Evolutionary conservation across 225 moss, liverwort and hornwort species (phyloP).

Genomic region (Bryum argenteum): DNA sequence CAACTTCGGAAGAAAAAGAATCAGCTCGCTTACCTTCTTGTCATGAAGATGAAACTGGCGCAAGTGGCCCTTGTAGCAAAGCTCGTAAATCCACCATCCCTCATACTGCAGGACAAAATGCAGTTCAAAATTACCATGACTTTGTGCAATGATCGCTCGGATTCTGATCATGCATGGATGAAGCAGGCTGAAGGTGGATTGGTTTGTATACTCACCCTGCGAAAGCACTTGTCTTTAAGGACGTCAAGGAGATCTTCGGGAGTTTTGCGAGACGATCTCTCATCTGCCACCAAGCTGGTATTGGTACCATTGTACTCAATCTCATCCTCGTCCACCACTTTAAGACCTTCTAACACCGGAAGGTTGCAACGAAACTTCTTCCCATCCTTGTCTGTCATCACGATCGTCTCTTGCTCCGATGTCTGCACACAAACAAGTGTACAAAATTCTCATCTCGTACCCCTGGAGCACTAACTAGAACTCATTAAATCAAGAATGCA

Average conservation of each 20-base stretch:
- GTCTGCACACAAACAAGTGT: slow-evolving; percentile 37
- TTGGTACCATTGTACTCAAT: slow-evolving; percentile 66
- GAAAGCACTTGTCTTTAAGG: slow-evolving; percentile 65
- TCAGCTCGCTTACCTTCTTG: slow-evolving; percentile 50
- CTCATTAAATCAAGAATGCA: too few species aligned
- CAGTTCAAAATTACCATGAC: slow-evolving; percentile 13
- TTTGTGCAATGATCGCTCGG: neutral
- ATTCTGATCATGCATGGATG: too few species aligned
- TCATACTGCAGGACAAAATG: slow-evolving; percentile 66
- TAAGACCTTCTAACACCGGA: slow-evolving; percentile 54
- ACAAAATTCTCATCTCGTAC: neutral
- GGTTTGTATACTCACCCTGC: slow-evolving; percentile 49
- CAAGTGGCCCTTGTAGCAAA: slow-evolving; percentile 75
- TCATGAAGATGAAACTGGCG: slow-evolving; percentile 77
- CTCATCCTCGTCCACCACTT: slow-evolving; percentile 46
- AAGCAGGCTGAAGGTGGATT: slow-evolving; percentile 10
- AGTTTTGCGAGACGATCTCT: slow-evolving; percentile 72
- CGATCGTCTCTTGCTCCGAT: slow-evolving; percentile 72
- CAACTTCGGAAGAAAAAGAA: slow-evolving; percentile 1
- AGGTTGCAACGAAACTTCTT: slow-evolving; percentile 81
- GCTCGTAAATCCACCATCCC: slow-evolving; percentile 94
- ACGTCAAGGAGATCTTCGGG: slow-evolving; percentile 84
- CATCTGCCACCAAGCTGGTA: slow-evolving; percentile 63
- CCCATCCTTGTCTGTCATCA: slow-evolving; percentile 90
- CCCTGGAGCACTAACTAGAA: too few species aligned